A percentile compares a stretch with the other conserved stretches of the same genome.
These are phyloP conservation scores for Fusarium algeriense DNA, from an alignment of 2,329 filamentous ascomycete genomes.

Conservation along the genomic window DNA sequence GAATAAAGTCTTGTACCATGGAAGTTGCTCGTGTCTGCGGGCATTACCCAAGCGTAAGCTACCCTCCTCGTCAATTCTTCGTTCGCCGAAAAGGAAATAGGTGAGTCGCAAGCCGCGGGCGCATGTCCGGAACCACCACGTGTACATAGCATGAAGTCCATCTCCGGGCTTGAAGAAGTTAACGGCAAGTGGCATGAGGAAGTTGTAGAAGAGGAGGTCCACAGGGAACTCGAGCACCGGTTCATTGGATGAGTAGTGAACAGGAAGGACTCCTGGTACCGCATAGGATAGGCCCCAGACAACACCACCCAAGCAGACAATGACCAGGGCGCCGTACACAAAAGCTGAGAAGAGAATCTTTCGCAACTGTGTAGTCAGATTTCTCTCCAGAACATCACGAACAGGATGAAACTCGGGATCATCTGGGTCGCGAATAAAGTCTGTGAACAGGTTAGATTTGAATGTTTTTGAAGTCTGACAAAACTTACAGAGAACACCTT, in stretches of 20 bases:
- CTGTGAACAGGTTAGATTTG: slow-evolving; percentile 55
- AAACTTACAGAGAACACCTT: slow-evolving; percentile 88
- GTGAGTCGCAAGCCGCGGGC: slow-evolving; percentile 84
- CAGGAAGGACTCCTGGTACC: slow-evolving; percentile 80
- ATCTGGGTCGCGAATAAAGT: slow-evolving; percentile 98
- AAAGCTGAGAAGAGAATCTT: slow-evolving; percentile 97
- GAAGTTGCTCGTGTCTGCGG: slow-evolving; percentile 49
- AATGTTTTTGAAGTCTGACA: not conserved
- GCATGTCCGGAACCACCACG: slow-evolving; percentile 95
- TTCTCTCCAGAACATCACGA: slow-evolving; percentile 93
- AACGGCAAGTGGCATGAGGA: slow-evolving; percentile 89
- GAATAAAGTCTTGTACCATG: slow-evolving; percentile 59
- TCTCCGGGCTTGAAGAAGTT: slow-evolving; percentile 88
- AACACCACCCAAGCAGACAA: slow-evolving; percentile 92
- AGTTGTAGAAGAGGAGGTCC: slow-evolving; percentile 96
- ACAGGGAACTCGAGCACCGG: slow-evolving; percentile 94
- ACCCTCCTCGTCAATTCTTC: slow-evolving; percentile 85
- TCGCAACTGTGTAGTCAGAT: slow-evolving; percentile 89
- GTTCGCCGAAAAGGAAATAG: slow-evolving; percentile 92
- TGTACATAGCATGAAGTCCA: slow-evolving; percentile 85
- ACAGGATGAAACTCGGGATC: slow-evolving; percentile 99
- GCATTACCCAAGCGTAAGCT: slow-evolving; percentile 62
- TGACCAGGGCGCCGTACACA: slow-evolving; percentile 92
- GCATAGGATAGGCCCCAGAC: slow-evolving; percentile 87
- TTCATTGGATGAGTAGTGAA: slow-evolving; percentile 93